phyloP scores from a whole-genome alignment of 345 rosid genomes.

The Clausena lansium region DNA sequence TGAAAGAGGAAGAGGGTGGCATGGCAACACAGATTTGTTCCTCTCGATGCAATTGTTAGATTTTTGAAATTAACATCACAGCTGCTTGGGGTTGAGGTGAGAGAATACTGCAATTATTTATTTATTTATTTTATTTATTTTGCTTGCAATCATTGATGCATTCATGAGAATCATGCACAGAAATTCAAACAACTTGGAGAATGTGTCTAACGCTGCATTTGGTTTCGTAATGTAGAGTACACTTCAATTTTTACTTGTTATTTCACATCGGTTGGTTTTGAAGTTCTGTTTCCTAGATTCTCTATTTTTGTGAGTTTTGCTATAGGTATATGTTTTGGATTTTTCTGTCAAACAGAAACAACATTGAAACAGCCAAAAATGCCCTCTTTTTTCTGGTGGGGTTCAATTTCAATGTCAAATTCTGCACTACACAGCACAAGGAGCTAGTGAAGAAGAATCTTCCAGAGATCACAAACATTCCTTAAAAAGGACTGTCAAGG shows the following conservation, averaged over 20 bases:
- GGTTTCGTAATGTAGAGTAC: neutral
- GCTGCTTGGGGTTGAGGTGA: constrained; percentile 29
- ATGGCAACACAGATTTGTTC: neutral
- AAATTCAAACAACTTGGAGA: neutral
- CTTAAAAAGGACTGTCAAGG: constrained; percentile 30
- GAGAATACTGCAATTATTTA: neutral
- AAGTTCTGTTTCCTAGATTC: constrained; percentile 2
- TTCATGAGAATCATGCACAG: neutral
- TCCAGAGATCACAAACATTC: constrained; percentile 39
- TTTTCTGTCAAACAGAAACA: constrained; percentile 16
- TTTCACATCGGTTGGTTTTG: neutral
- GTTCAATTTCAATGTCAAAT: neutral
- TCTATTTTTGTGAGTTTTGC: constrained; percentile 10
- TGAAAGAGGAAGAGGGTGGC: constrained; percentile 5
- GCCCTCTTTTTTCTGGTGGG: neutral
- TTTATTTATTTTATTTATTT: neutral
- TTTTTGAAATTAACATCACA: constrained; percentile 11
- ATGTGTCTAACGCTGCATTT: neutral
- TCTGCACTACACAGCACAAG: constrained; percentile 30
- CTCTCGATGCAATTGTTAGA: constrained; percentile 7
- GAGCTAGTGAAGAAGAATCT: constrained; percentile 33
- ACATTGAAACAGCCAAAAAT: constrained; percentile 11
- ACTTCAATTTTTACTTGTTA: neutral
- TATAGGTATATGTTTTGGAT: neutral
- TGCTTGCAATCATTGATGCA: neutral